These are phyloP conservation scores for Trichoderma cornu-damae DNA, from an alignment of 2,329 filamentous ascomycete species.

Conservation along the genomic window DNA sequence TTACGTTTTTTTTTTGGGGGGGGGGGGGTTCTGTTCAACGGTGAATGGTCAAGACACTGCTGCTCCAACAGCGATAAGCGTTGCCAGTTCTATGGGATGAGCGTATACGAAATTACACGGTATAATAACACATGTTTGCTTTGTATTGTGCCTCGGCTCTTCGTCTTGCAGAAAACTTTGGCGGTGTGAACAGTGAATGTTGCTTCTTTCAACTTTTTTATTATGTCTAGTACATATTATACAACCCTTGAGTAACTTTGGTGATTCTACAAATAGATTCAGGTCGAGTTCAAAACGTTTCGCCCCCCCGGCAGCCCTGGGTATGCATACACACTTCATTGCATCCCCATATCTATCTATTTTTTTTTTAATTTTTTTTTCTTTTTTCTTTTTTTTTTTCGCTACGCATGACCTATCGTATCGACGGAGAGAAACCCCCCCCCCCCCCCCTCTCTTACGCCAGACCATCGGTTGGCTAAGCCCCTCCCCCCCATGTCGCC, in stretches of 20 bases:
- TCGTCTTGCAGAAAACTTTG: too few relatives aligned
- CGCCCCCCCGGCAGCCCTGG: not conserved
- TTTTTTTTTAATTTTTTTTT: too few relatives aligned
- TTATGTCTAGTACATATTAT: slow-evolving; percentile 15
- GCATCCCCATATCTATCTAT: slow-evolving; percentile 7
- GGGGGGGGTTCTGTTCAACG: too few relatives aligned
- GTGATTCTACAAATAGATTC: slow-evolving; percentile 13
- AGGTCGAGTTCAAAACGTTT: not conserved
- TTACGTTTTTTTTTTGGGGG: too few relatives aligned
- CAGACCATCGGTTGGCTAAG: not conserved
- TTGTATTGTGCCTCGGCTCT: too few relatives aligned
- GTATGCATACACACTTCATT: slow-evolving; percentile 1
- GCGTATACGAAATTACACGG: not conserved
- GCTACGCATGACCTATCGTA: slow-evolving; percentile 4
- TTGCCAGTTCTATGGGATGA: not conserved
- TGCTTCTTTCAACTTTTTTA: slow-evolving; percentile 11
- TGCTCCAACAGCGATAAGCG: not conserved
- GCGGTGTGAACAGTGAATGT: not conserved
- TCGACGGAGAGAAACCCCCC: not conserved
- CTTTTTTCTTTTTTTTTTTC: slow-evolving; percentile 1
- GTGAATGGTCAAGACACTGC: not conserved
- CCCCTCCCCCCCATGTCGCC: too few relatives aligned
- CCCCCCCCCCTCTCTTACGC: not conserved
- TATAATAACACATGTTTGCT: not conserved
- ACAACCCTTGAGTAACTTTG: slow-evolving; percentile 9